Base-by-base conservation (phyloP, 257 asterid species). In the Przewalskia tangutica region DNA sequence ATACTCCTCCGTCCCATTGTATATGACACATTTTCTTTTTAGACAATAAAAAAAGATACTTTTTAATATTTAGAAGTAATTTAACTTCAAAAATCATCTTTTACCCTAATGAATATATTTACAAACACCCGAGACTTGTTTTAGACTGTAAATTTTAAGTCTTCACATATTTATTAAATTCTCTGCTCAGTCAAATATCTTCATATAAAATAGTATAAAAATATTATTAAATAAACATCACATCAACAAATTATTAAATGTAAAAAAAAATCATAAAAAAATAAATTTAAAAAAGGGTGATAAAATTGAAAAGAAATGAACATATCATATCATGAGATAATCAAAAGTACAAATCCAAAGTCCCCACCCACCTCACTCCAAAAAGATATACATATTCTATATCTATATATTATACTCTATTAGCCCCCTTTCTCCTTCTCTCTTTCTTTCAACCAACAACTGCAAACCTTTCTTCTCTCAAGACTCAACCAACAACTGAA, bases 391-490 rank as follows among this genome's bases (percentile, higher is more conserved):
- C 53, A 65, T 32, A 66, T 9, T 20, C 68, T 62, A 7, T 60
- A 23, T 60, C 17, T 0, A 3, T 7, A 36, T 3, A 44, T 7
- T 7, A 44, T 5, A 42, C 32, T 27, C 32, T 27, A 27, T 27
- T 27, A 27, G 5, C n/a, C 16, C 58, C 16, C 17, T 12, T 12
- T 76, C 40, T 65, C 73, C 12, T 6, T 65, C 48, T 64, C 0
- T 5, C 71, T 12, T 38, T 5, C 9, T 63, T 38, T 66, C 77
- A 64, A 78, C 82, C 82, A 83, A 53, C 84, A 82, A 82, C 86
- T 73, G 78, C 88, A 40, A 84, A 81, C 14, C 46, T 38, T 64
- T n/a, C 59, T 60, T 66, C n/a, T n/a, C n/a, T n/a, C n/a, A n/a
- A n/a, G n/a, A n/a, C n/a, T 23, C 71, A 81, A 55, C 71, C 62